Evolutionary conservation across 306 rosid species (phyloP), one percentile per base, ranked within the genome.

Genomic region (Comarum palustre): DNA sequence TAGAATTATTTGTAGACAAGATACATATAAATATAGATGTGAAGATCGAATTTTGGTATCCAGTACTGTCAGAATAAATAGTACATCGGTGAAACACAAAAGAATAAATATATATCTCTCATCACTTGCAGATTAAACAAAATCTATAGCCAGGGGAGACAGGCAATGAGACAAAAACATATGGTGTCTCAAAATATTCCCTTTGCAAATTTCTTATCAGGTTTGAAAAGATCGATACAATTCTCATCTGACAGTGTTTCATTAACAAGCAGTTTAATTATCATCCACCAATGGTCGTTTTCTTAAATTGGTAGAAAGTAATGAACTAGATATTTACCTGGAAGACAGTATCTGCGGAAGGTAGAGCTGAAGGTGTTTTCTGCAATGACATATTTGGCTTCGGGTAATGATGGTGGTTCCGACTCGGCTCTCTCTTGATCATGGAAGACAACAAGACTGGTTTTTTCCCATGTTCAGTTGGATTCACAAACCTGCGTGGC

Each of bases 321-420:
- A 15, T 9, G 27, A 42, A 41, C 3, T 42, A 20, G 52, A 65
- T 42, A 5, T 13, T 84, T 64, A 90, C 96, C 92, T 90, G 96
- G 79, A 87, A 87, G 42, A 76, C 86, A 72, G 78, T 71, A 68
- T 86, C 83, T 7, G 71, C 15, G n/a, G 84, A 70, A 54, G 68
- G 51, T 25, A 58, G 36, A 2, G 14, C 38, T 27, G 75, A 15
- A 2, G 59, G 62, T 20, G 71, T 57, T 80, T 83, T 82, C 36
- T 82, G 87, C 78, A 59, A 20, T 59, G 65, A 59, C 20, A 80
- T 62, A 66, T 55, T 79, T 50, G 81, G 76, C 54, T 62, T 61
- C 24, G 67, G 8, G 15, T 61, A 38, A 12, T 12, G 62, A 51
- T 8, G 81, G 31, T 32, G 77, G 22, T 38, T 62, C 24, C 43